Evolutionary conservation across 2,329 filamentous ascomycete genomes (phyloP).

Genomic region (Diaporthe vexans): DNA sequence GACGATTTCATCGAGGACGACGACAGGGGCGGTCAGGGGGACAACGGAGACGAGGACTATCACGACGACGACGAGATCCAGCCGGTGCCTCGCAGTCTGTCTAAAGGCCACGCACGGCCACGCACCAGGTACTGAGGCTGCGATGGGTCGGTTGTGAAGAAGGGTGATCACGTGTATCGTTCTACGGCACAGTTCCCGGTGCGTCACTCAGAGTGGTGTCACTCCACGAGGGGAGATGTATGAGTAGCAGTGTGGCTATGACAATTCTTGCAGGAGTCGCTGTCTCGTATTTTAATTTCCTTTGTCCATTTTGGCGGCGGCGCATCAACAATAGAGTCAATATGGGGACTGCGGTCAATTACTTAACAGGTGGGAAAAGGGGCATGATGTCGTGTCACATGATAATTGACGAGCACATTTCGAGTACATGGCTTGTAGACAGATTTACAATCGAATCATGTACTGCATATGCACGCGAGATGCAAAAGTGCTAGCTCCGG

Average conservation of each 20-base stretch:
- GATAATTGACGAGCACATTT: not conserved
- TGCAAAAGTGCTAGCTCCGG: not conserved
- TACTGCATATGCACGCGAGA: slow-evolving; percentile 24
- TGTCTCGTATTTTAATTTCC: not conserved
- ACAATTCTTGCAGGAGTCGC: not conserved
- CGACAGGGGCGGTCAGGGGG: not conserved
- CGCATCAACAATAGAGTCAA: not conserved
- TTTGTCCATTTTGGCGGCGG: not conserved
- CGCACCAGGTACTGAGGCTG: not conserved
- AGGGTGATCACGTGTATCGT: not conserved
- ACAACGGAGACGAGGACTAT: not conserved
- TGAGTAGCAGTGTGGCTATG: not conserved
- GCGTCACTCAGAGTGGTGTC: not conserved
- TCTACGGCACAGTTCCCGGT: too few species aligned
- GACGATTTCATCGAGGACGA: not conserved
- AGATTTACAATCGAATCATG: slow-evolving; percentile 13
- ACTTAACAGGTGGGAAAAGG: not conserved
- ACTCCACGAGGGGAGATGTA: not conserved
- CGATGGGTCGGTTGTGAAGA: not conserved
- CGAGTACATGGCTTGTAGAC: not conserved
- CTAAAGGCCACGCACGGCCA: not conserved
- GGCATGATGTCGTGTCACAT: not conserved
- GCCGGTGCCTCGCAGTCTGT: not conserved
- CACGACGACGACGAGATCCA: not conserved
- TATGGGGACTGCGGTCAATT: not conserved